Percentiles rank a stretch among this genome's conserved stretches.
Evolutionary conservation across 2,329 filamentous ascomycete genomes (phyloP).

Genomic region (Neoscytalidium dimidiatum): DNA sequence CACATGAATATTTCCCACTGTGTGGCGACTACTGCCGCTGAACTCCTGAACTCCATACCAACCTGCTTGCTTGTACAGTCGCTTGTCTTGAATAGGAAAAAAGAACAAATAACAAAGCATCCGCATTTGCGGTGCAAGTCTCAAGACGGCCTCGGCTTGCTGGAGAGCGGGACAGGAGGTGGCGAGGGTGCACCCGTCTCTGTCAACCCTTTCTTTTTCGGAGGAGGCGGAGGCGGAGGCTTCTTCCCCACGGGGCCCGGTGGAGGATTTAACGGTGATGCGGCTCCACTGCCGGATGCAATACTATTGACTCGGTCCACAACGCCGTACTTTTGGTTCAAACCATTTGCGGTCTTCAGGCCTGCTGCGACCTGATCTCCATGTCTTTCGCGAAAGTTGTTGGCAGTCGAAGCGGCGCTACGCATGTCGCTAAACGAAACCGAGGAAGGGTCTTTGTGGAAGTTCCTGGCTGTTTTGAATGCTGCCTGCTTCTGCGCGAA

Average conservation of each 20-base stretch:
- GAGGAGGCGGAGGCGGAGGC: slow-evolving; percentile 59
- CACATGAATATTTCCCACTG: neutral
- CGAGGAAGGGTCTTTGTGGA: slow-evolving; percentile 63
- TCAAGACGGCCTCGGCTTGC: slow-evolving; percentile 49
- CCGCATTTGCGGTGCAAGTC: neutral
- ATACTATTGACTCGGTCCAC: slow-evolving; percentile 51
- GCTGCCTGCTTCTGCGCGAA: slow-evolving; percentile 65
- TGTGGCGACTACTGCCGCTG: neutral
- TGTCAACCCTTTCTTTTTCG: slow-evolving; percentile 52
- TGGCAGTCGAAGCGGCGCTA: slow-evolving; percentile 61
- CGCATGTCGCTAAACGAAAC: slow-evolving; percentile 62
- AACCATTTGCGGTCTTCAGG: slow-evolving; percentile 55
- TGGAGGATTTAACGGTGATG: slow-evolving; percentile 22
- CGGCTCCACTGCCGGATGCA: slow-evolving; percentile 19
- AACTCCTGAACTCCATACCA: neutral
- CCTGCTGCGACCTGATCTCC: slow-evolving; percentile 67
- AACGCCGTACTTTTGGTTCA: slow-evolving; percentile 65
- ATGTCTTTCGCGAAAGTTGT: slow-evolving; percentile 70
- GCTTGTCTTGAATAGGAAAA: neutral
- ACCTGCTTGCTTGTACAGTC: neutral
- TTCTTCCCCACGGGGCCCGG: slow-evolving; percentile 47
- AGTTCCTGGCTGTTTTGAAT: slow-evolving; percentile 59
- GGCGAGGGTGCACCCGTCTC: slow-evolving; percentile 39
- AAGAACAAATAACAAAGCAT: neutral
- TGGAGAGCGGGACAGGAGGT: slow-evolving; percentile 59